Evolutionary conservation across 345 rosid genomes (phyloP), one percentile per base, ranked within the genome.

Genomic region (Pugionium cornutum): DNA sequence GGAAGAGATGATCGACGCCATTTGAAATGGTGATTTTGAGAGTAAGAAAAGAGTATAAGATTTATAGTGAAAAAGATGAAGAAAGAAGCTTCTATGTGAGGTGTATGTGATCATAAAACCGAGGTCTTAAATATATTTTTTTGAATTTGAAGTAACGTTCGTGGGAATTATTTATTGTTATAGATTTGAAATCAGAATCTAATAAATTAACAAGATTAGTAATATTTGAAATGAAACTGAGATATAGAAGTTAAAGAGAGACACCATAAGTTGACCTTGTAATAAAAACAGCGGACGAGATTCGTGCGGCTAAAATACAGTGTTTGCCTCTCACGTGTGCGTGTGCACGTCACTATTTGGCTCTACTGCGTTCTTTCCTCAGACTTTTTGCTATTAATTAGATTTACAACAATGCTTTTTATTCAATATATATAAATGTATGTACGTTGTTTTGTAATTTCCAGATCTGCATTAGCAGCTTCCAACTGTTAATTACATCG

Each of bases 271-370:
- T 67, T 74, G 77, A 74, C 77, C 77, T 74, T 67, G 73, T 67
- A 74, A 74, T 74, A 54, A 74, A 66, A 55, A 74, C 77, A 67
- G 37, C 39, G 11, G 59, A 74, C 64, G 73, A 74, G 77, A 67
- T 73, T 67, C 73, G 60, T 73, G 73, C 77, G 77, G 64, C 73
- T 66, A 37, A 58, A 29, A 59, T 73, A 60, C 50, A 31, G 66
- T 44, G 51, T 71, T 71, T 71, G 73, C 76, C 73, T 59, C 64
- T 54, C 72, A 41, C 41, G 57, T 54, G 69, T 86, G 82, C 82
- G 76, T 76, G 3, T 37, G 78, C 86, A 86, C 84, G 83, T 82
- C 51, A 54, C 32, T 30, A 18, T 70, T 53, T 62, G 35, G 45
- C 30, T 26, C 46, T 25, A 27, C 55, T 36, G 30, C 67, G 67